Base-by-base conservation (phyloP, 495 filamentous ascomycete genomes). In the Trichoderma asperelloides region DNA sequence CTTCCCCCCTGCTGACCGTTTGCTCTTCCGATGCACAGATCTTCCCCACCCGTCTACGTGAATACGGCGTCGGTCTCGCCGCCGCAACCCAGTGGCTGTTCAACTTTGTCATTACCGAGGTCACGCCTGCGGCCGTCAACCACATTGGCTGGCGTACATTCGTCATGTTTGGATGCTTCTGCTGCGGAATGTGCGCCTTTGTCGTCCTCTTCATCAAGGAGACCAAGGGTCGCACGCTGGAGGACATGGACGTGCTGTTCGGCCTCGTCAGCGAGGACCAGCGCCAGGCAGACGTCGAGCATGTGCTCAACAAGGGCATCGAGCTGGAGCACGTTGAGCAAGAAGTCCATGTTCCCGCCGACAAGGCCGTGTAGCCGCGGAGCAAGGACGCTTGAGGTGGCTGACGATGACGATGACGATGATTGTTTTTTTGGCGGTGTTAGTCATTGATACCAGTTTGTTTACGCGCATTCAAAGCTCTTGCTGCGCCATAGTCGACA, bases 181-280 rank as follows among this genome's bases (percentile, higher is more conserved):
- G 88, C 73, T 83, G 88, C 71, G 76, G 76, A 40, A 91, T 90
- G 85, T 80, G 82, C 66, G 71, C 86, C 68, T 90, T 89, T 67
- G 87, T 88, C 13, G 88, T 82, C 81, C 89, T 91, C 78, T 87
- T 88, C 65, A 82, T 91, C 47, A 88, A 88, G 1, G 88, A 91
- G 76, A 91, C 89, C 1, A 91, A 91, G 78, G 89, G 86, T 68
- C 66, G 77, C 49, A 75, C 78, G 28, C 75, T 79, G 45, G 78
- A 79, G 70, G 55, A 68, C 11, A 78, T 78, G 78, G 76, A 78
- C 62, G 45, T 68, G 30, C 67, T 78, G 57, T 79, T 78, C 68
- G 73, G 77, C 37, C 25, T 60, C 55, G 25, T 60, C 55, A 60
- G 55, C 55, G 55, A 60, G 25, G 55, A 60, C 55, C 55, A 60